Percentiles rank a stretch among this genome's conserved stretches.
These are phyloP conservation scores for Begonia peltatifolia DNA, from an alignment of 306 rosid genomes.

Conservation along the genomic window DNA sequence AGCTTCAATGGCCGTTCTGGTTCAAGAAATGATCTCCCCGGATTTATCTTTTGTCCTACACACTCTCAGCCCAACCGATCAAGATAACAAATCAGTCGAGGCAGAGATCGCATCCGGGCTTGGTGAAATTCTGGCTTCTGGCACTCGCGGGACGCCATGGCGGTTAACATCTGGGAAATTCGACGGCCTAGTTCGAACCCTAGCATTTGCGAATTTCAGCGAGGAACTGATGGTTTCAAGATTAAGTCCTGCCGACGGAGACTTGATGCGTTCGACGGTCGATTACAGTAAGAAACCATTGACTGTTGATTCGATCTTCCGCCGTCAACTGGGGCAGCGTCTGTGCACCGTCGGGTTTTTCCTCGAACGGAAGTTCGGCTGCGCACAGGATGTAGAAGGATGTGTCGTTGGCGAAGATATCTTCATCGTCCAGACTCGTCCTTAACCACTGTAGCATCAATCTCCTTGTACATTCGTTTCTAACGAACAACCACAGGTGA, in stretches of 20 bases:
- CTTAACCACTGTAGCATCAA: too few species aligned
- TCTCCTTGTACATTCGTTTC: too few species aligned
- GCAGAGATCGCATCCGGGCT: too few species aligned
- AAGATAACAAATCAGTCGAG: too few species aligned
- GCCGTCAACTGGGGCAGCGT: constrained; percentile 71
- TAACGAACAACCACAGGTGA: too few species aligned
- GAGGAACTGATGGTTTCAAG: constrained; percentile 67
- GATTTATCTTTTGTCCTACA: too few species aligned
- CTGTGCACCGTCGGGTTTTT: constrained; percentile 81
- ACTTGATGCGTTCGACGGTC: constrained; percentile 62
- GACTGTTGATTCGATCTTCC: constrained; percentile 56
- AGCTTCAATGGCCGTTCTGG: constrained; percentile 82
- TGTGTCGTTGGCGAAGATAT: too few species aligned
- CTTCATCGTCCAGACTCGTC: too few species aligned
- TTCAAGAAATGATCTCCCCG: constrained; percentile 81
- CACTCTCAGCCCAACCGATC: too few species aligned
- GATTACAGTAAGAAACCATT: constrained; percentile 84
- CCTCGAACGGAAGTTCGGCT: constrained; percentile 75
- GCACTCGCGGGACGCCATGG: too few species aligned
- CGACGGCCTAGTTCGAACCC: constrained; percentile 51
- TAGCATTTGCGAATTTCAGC: constrained; percentile 85
- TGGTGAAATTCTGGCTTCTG: too few species aligned
- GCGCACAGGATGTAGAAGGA: constrained; percentile 87
- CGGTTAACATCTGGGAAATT: constrained; percentile 72
- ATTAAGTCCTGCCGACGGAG: constrained; percentile 79